Evolutionary conservation across 306 rosid genomes (phyloP).

Genomic region (Vigna reflexopilosa): DNA sequence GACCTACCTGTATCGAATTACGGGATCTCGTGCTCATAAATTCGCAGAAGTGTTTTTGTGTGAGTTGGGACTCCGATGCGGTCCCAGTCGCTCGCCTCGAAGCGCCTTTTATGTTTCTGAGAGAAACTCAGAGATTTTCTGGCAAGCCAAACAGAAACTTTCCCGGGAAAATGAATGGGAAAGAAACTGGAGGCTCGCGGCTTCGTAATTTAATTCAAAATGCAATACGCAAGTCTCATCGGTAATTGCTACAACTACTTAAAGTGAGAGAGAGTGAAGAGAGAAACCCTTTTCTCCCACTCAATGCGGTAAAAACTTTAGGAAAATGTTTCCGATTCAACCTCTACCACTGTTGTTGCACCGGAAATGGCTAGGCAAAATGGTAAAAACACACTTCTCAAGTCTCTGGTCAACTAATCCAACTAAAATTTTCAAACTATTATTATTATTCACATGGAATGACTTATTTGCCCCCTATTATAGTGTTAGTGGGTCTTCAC

Average conservation of each 20-base stretch:
- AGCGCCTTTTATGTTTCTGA: constrained; percentile 22
- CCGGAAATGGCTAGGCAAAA: not conserved
- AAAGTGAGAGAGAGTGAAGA: not conserved
- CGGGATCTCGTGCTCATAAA: constrained; percentile 82
- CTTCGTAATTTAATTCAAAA: constrained; percentile 4
- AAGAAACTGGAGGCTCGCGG: not conserved
- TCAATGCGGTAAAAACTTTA: not conserved
- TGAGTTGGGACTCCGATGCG: constrained; percentile 54
- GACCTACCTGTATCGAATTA: constrained; percentile 59
- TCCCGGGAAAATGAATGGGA: constrained; percentile 46
- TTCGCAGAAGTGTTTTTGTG: constrained; percentile 42
- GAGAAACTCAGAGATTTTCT: constrained; percentile 41
- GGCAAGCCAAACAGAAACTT: constrained; percentile 43
- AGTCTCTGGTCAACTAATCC: not conserved
- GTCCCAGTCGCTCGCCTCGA: constrained; percentile 41
- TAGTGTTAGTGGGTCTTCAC: not conserved
- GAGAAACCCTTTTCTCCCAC: not conserved
- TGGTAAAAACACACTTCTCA: not conserved
- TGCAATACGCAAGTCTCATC: not conserved
- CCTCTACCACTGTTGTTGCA: not conserved
- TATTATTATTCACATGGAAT: too few species aligned
- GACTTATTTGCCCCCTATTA: too few species aligned
- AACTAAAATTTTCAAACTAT: too few species aligned
- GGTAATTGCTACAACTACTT: not conserved
- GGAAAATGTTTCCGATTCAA: not conserved